Base-by-base conservation (phyloP, 73 alveolate species). In the Blepharisma japonicum region DNA sequence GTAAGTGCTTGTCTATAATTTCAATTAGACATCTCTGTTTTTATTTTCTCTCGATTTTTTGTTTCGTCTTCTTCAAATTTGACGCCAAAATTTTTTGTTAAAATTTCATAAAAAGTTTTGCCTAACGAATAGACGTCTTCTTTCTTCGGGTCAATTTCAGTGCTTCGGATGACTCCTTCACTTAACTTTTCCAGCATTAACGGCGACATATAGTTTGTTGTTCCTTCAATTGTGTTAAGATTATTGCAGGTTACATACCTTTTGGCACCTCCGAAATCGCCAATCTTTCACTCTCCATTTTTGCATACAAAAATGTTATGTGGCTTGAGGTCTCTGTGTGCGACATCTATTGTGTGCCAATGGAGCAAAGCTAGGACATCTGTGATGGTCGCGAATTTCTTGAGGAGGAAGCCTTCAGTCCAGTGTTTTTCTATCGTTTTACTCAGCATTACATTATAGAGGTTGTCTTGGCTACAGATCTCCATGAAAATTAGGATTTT, bases 221-320 rank as follows among this genome's bases (percentile, higher is more conserved):
- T 90, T 56, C 96, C 96, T 6, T 87, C 93, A 4, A 83, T 84
- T 25, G 94, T 83, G 71, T 83, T 81, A 6, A 91, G 87, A 56
- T 87, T 83, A 7, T 78, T 78, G 5, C 85, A 72, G 46, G 71
- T 20, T 7, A 68, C 54, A 50, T 78, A 71, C 18, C 72, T 7
- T 77, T 79, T 83, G 14, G 95, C 89, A 32, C 83, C 89, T 14
- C 95, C 95, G 45, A 88, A 76, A 55, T 88, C 95, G n/a, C 95
- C 95, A 0, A 88, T 66, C 76, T 78, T 79, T n/a, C 79, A 66
- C 56, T 50, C 77, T 27, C 68, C 85, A 25, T 88, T 83, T 53
- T 84, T 83, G 20, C 77, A 79, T 18, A 88, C 55, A 55, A 88
- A 88, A 71, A 88, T 78, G 55, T 88, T 88, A 53, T 55, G 55